Base-by-base conservation (phyloP, 768 basidiomycete genomes). In the Boletus speciosus region DNA sequence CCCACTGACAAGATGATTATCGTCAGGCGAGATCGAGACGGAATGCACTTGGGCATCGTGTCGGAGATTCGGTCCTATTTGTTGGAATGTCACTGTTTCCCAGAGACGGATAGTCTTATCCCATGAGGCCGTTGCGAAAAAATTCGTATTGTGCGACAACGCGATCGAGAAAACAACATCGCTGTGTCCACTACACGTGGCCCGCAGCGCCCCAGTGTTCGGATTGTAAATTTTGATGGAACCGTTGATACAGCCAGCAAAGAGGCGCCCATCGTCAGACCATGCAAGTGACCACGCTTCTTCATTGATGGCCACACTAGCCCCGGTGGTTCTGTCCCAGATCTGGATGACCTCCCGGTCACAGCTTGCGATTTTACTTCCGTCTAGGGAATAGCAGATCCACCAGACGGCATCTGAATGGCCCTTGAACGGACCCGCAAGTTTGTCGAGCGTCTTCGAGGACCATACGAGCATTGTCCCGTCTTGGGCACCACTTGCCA, bases 61-160 rank as follows among this genome's bases (percentile, higher is more conserved):
- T 36, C 23, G 40, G 39, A 66, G 65, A 15, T 4, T 25, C 2
- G 62, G 61, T 12, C 57, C 62, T 5, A 61, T 31, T 44, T 56
- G 65, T 21, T 58, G 55, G 21, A 59, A 54, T 2, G 65, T 59
- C 21, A 21, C 39, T 0, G 54, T 49, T 38, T 67, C 64, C 66
- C 68, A 71, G 27, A 71, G 48, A 39, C 69, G 58, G 21, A 68
- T 52, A 2, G 68, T 71, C 21, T 47, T 62, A 21, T 70, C 69
- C 58, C 47, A 56, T 5, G 68, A 71, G 1, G 59, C 68, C 7
- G 68, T 70, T 5, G 58, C 68, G 32, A 70, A 11, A 37, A 65
- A 67, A 9, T 51, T 58, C 29, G 47, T 39, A 14, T 55, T 47
- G 27, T 48, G 59, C 10, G 66, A 68, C 31, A 65, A 14, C 0